Conservation (phyloP, 768 basidiomycete genomes). For the Rhodocollybia butyracea region DNA sequence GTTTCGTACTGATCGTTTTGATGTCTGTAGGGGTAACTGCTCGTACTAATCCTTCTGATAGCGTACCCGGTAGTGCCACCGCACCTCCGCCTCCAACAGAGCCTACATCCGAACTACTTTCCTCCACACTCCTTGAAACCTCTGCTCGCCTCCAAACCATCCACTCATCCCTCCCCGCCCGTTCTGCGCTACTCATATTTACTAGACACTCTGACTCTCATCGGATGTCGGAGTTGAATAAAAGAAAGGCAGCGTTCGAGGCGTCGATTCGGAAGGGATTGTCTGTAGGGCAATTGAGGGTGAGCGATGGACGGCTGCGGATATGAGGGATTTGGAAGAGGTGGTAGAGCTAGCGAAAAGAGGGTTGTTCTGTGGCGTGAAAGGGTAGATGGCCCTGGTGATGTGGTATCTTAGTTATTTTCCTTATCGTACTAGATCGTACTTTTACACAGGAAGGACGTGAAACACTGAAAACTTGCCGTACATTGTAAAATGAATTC, state of each 20-base stretch:
- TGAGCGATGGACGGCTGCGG: constrained; percentile 67
- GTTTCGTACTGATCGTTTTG: neutral
- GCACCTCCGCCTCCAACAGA: constrained; percentile 23
- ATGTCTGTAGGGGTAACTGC: neutral
- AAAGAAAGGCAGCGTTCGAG: constrained; percentile 73
- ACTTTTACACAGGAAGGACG: too few relatives aligned
- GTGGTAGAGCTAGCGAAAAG: constrained; percentile 76
- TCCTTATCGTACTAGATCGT: too few relatives aligned
- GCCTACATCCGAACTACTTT: constrained; percentile 31
- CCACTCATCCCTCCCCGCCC: constrained; percentile 69
- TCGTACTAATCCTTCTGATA: constrained; percentile 16
- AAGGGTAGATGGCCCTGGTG: too few relatives aligned
- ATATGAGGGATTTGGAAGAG: constrained; percentile 77
- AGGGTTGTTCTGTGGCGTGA: constrained; percentile 73
- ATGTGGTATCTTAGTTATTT: too few relatives aligned
- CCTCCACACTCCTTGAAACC: constrained; percentile 43
- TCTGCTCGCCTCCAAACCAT: constrained; percentile 60
- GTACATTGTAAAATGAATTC: too few relatives aligned
- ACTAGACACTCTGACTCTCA: constrained; percentile 90
- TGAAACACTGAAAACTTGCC: too few relatives aligned
- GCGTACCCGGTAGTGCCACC: constrained; percentile 53
- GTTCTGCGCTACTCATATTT: constrained; percentile 81
- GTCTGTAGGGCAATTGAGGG: constrained; percentile 54
- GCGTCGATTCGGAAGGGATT: constrained; percentile 52
- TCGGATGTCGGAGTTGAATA: constrained; percentile 68